Evolutionary conservation across 257 asterid species (phyloP).

Genomic region (Petrea volubilis): DNA sequence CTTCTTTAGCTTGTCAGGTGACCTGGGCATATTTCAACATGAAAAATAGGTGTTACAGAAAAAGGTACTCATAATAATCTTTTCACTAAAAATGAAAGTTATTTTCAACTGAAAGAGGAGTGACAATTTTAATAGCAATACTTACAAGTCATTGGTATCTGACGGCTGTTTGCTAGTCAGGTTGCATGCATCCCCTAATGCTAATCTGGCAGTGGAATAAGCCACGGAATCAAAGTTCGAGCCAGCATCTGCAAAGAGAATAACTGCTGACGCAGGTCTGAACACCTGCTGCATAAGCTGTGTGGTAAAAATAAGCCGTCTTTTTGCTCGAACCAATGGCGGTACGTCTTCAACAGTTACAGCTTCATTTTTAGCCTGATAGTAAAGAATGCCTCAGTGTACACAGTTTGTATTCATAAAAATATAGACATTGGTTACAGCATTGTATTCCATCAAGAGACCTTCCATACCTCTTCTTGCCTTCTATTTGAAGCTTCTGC

Average conservation of each 20-base stretch:
- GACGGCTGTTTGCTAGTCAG: constrained; percentile 25
- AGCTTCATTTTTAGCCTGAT: constrained; percentile 45
- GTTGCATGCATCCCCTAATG: constrained; percentile 64
- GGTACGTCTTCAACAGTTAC: constrained; percentile 33
- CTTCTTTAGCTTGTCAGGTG: constrained; percentile 32
- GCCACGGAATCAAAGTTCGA: constrained; percentile 41
- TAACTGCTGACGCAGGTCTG: constrained; percentile 45
- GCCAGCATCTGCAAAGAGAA: constrained; percentile 50
- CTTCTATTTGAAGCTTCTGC: constrained; percentile 43
- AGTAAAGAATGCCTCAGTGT: constrained; percentile 7
- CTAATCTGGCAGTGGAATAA: constrained; percentile 51
- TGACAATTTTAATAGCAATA: neutral
- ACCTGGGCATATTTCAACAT: constrained; percentile 34
- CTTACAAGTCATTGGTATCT: constrained; percentile 37
- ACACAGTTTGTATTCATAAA: neutral
- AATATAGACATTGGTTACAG: neutral
- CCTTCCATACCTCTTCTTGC: constrained; percentile 43
- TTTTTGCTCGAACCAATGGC: constrained; percentile 46
- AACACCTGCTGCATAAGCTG: constrained; percentile 57
- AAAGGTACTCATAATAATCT: neutral
- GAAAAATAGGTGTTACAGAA: neutral
- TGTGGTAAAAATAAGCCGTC: constrained; percentile 50
- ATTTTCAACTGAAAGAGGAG: neutral
- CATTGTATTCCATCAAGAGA: neutral
- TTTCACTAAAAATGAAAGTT: neutral